Base-by-base conservation (phyloP, 495 filamentous ascomycete species). In the Beverwykella pulmonaria region DNA sequence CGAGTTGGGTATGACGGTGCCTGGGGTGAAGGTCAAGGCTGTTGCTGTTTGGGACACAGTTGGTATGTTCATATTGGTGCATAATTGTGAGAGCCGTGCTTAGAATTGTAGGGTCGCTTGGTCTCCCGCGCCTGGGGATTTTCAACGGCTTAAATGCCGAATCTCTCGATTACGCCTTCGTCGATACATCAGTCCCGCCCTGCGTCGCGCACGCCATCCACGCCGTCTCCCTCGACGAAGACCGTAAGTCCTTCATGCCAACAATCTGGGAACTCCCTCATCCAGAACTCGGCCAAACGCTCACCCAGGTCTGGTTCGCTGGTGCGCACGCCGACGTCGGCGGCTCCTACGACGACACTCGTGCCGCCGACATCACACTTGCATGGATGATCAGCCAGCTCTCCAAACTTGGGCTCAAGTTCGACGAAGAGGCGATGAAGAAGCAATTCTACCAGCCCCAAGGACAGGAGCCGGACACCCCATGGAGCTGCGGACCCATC, bases 351-450 rank as follows among this genome's bases (percentile, higher is more conserved):
- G 53, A 61, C 17, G 73, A 76, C 49, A 54, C 71, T 9, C 53
- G 69, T 1, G 68, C 73, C 6, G 68, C 74, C 0, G 65, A 75
- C 50, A 74, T 76, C 25, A 74, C 71, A 10, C 61, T 76, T 1
- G 71, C 70, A 1, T 76, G 74, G 74, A 76, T 76, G 74, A 75
- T 76, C 64, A 69, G 70, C 19, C 63, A 74, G 5, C 48, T 54
- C 62, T 26, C 20, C 36, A 61, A 48, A 22, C 71, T 60, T 3
- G 57, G 73, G 54, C 25, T 68, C 10, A 52, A 58, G n/a, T 50
- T 57, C 68, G 92, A 90, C 69, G 84, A 91, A 74, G 90, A 89
- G 10, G 93, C 92, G 74, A 92, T 90, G 27, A 93, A 90, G 90
- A 83, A 87, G 7, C 86, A 88, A 71, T 75, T 54, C 77, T 81